Percentiles rank a stretch among this genome's conserved stretches.
Evolutionary conservation across 257 asterid genomes (phyloP).

Genomic region (Hygrophila difformis): DNA sequence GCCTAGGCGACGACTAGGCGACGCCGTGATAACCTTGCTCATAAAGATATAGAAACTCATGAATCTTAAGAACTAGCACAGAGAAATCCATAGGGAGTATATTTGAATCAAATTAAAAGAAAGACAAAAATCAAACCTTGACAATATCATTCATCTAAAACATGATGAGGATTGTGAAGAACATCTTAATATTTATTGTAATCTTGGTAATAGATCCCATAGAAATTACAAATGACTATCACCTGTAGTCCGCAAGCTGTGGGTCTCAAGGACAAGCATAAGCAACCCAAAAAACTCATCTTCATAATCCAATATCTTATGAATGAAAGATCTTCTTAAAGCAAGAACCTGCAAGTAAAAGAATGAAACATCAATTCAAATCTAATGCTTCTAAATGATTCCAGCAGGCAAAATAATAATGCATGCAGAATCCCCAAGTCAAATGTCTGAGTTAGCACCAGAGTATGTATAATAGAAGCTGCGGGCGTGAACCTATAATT

Average conservation of each 20-base stretch:
- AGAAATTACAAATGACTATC: conserved; percentile 1
- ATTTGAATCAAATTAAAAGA: too few relatives aligned
- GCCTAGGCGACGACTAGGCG: too few relatives aligned
- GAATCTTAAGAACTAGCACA: too few relatives aligned
- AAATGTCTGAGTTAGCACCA: background rate
- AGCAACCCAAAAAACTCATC: conserved; percentile 90
- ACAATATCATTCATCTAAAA: conserved; percentile 2
- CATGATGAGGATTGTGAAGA: background rate
- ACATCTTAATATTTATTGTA: background rate
- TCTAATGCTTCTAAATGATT: background rate
- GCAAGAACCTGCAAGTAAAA: conserved; percentile 65
- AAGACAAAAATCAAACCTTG: too few relatives aligned
- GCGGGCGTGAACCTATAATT: background rate
- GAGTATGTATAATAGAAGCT: conserved; percentile 2
- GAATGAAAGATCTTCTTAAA: conserved; percentile 81
- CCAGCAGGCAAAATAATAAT: background rate
- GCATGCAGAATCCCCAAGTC: background rate
- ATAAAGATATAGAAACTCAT: too few relatives aligned
- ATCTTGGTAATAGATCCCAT: conserved; percentile 9
- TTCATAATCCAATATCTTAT: conserved; percentile 83
- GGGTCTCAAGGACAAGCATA: conserved; percentile 90
- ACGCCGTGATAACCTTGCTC: too few relatives aligned
- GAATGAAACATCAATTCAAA: conserved; percentile 1
- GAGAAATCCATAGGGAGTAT: too few relatives aligned
- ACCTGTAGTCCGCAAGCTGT: conserved; percentile 90